Conservation (phyloP, 2,329 filamentous ascomycete species). For the Trichothecium roseum region DNA sequence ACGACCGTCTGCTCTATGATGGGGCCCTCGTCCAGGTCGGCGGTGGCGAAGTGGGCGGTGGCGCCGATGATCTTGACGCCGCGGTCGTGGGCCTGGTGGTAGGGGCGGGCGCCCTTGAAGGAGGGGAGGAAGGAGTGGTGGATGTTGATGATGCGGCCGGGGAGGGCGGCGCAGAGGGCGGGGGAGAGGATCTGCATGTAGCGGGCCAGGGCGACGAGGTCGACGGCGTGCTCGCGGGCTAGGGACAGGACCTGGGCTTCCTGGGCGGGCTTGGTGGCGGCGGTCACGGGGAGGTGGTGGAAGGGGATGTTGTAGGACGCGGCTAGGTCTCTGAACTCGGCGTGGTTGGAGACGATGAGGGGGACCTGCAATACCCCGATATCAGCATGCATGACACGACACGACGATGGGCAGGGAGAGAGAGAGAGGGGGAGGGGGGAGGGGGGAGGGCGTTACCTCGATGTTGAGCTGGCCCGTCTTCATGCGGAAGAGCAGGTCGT, state of each 20-base stretch:
- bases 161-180: slow-evolving; percentile 65
- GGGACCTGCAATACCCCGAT: too few species aligned
- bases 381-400: too few species aligned
- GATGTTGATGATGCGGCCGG: slow-evolving; percentile 83
- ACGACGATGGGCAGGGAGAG: too few species aligned
- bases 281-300: slow-evolving; percentile 69
- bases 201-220: slow-evolving; percentile 70
- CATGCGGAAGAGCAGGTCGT: slow-evolving; percentile 72
- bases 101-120: slow-evolving; percentile 83
- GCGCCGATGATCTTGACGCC: slow-evolving; percentile 85
- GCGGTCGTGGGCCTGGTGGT: slow-evolving; percentile 78
- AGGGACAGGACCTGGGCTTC: slow-evolving; percentile 63
- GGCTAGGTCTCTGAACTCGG: slow-evolving; percentile 60
- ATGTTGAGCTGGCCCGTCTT: slow-evolving; percentile 65
- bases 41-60: slow-evolving; percentile 78
- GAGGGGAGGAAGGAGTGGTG: slow-evolving; percentile 79
- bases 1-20: slow-evolving; percentile 81
- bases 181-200: slow-evolving; percentile 85
- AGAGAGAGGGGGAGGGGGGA: too few species aligned
- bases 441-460: too few species aligned
- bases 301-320: slow-evolving; percentile 68
- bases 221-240: slow-evolving; percentile 56
- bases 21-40: slow-evolving; percentile 74
- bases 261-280: slow-evolving; percentile 67
- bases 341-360: slow-evolving; percentile 73